phyloP scores from a whole-genome alignment of 1,284 basidiomycete species.

The Meira nashicola region DNA sequence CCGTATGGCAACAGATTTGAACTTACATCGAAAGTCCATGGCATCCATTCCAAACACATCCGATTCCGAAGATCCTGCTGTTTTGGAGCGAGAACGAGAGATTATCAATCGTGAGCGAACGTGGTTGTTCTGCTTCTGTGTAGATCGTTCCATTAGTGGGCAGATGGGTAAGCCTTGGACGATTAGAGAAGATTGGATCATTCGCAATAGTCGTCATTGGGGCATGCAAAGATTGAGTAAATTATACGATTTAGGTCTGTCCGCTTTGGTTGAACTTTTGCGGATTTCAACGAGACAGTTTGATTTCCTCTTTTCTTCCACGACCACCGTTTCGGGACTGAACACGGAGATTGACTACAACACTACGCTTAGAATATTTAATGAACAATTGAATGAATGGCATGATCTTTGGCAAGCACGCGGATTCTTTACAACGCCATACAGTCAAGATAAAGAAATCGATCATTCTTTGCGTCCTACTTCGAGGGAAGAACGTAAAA shows the following conservation, averaged over 20 bases:
- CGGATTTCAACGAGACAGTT: constrained; percentile 66
- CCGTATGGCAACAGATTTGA: constrained; percentile 91
- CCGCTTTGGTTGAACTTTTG: constrained; percentile 32
- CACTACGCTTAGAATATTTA: constrained; percentile 71
- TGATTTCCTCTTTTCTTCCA: constrained; percentile 82
- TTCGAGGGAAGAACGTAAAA: constrained; percentile 1
- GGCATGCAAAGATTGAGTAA: constrained; percentile 49
- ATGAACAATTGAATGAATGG: constrained; percentile 71
- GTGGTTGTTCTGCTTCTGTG: constrained; percentile 83
- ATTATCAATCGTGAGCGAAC: constrained; percentile 89
- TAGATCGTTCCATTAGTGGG: constrained; percentile 76
- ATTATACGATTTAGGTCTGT: constrained; percentile 49
- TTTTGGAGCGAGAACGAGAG: constrained; percentile 67
- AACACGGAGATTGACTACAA: constrained; percentile 83
- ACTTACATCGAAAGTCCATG: constrained; percentile 80
- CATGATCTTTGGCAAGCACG: constrained; percentile 61
- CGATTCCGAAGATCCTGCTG: constrained; percentile 44
- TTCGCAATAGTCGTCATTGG: constrained; percentile 71
- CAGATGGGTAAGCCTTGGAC: constrained; percentile 87
- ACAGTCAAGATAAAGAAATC: not conserved
- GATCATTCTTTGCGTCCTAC: not conserved
- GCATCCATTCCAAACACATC: constrained; percentile 57
- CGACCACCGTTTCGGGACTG: constrained; percentile 73
- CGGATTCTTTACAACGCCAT: constrained; percentile 21
- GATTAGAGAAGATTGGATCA: constrained; percentile 79